Percentiles rank a stretch among this genome's conserved stretches.
phyloP scores from a whole-genome alignment of 2,329 filamentous ascomycete genomes.

The Penicillium sp. region DNA sequence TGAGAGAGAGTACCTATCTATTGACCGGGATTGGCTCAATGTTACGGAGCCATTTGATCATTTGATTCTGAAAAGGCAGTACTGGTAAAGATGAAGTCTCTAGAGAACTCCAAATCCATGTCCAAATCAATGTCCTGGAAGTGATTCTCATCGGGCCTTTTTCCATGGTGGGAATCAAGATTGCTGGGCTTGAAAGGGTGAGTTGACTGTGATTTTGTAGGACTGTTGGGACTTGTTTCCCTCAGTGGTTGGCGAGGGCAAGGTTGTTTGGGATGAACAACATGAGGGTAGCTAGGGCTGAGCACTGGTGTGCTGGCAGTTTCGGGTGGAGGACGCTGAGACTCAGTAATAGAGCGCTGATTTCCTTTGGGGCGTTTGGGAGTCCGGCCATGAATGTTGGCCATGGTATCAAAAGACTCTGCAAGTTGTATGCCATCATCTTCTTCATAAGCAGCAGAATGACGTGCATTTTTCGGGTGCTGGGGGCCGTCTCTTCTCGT shows the following conservation, averaged over 20 bases:
- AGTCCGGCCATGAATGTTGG: constrained; percentile 19
- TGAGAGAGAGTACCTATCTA: too few species aligned
- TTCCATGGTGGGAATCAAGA: constrained; percentile 1
- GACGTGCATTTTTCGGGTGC: constrained; percentile 13
- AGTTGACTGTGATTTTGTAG: constrained; percentile 20
- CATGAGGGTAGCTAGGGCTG: constrained; percentile 3
- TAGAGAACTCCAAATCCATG: constrained; percentile 37
- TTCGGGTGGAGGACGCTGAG: constrained; percentile 8
- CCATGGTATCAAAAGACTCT: constrained; percentile 23
- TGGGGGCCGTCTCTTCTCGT: background rate
- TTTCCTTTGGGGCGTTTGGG: constrained; percentile 31
- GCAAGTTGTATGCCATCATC: constrained; percentile 19
- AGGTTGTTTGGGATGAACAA: constrained; percentile 3
- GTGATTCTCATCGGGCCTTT: constrained; percentile 19
- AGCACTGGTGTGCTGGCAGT: constrained; percentile 5
- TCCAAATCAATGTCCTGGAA: constrained; percentile 32
- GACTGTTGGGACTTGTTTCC: constrained; percentile 29
- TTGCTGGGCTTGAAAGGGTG: constrained; percentile 12
- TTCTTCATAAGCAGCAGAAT: constrained; percentile 18
- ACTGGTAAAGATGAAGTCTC: constrained; percentile 37
- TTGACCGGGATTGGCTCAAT: too few species aligned
- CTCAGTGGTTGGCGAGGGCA: constrained; percentile 24
- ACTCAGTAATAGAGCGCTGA: constrained; percentile 15
- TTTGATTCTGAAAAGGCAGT: constrained; percentile 29
- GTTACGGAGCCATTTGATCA: constrained; percentile 10